These are phyloP conservation scores for Acrocalymma vagum DNA, from an alignment of 2,329 filamentous ascomycete genomes.

Conservation along the genomic window DNA sequence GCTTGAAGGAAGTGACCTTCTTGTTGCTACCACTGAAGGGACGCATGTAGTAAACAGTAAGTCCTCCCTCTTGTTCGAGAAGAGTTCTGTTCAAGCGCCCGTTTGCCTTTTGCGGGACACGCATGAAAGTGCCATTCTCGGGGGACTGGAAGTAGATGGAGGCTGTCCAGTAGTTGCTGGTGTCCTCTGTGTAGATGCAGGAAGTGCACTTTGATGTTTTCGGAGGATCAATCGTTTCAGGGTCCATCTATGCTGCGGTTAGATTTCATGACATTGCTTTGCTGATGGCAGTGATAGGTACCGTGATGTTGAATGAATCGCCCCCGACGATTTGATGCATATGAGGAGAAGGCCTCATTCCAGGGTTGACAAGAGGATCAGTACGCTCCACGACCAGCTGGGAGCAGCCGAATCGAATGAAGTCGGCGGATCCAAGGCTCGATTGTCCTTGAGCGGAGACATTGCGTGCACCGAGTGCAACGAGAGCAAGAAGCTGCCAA, in stretches of 20 bases:
- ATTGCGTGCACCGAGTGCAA: constrained; percentile 13
- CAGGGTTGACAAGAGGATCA: constrained; percentile 41
- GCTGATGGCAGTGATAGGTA: constrained; percentile 26
- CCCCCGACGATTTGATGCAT: constrained; percentile 37
- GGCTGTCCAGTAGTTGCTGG: constrained; percentile 44
- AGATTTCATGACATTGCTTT: constrained; percentile 4
- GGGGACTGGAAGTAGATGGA: constrained; percentile 40
- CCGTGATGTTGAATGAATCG: constrained; percentile 33
- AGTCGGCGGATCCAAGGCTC: constrained; percentile 4
- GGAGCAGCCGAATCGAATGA: constrained; percentile 29
- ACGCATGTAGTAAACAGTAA: constrained; percentile 48
- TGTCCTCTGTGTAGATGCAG: constrained; percentile 43
- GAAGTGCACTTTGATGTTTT: constrained; percentile 26
- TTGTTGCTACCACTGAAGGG: constrained; percentile 30
- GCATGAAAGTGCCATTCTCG: constrained; percentile 40
- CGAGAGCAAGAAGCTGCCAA: constrained; percentile 9
- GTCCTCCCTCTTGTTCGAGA: constrained; percentile 41
- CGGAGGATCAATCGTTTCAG: constrained; percentile 21
- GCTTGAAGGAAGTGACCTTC: no score
- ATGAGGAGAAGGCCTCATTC: constrained; percentile 29
- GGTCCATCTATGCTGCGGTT: constrained; percentile 34
- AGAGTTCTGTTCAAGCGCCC: constrained; percentile 23
- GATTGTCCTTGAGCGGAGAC: constrained; percentile 8
- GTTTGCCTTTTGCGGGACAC: constrained; percentile 47
- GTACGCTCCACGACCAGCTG: constrained; percentile 33